Percentiles rank a stretch among this genome's conserved stretches.
phyloP scores from a whole-genome alignment of 2,329 filamentous ascomycete genomes.

The Amauroascus niger region DNA sequence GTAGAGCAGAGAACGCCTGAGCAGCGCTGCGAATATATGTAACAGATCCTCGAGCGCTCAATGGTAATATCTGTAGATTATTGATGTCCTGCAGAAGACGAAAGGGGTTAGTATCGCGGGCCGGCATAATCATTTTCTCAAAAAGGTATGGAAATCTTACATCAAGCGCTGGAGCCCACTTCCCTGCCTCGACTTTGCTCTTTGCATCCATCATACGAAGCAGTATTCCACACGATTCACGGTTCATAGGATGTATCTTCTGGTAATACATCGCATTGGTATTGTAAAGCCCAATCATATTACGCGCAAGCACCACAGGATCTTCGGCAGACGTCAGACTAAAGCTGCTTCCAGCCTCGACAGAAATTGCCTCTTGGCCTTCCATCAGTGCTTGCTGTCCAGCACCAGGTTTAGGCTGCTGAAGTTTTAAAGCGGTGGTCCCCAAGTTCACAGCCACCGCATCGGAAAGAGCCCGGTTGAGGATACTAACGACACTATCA shows the following conservation, averaged over 20 bases:
- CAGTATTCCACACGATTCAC: conserved; percentile 50
- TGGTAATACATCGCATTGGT: conserved; percentile 51
- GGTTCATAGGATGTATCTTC: conserved; percentile 49
- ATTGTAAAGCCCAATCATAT: conserved; percentile 55
- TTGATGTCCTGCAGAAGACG: conserved; percentile 56
- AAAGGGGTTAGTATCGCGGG: conserved; percentile 14
- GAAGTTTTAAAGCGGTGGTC: conserved; percentile 65
- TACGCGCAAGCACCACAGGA: conserved; percentile 52
- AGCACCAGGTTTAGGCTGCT: conserved; percentile 66
- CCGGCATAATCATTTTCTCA: not conserved
- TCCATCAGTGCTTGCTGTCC: conserved; percentile 24
- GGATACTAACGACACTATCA: conserved; percentile 80
- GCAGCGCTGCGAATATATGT: conserved; percentile 69
- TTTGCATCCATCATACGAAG: conserved; percentile 54
- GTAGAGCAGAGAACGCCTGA: conserved; percentile 66
- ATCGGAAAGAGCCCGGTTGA: conserved; percentile 84
- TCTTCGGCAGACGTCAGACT: conserved; percentile 61
- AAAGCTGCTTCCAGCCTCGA: conserved; percentile 36
- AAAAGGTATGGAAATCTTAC: conserved; percentile 40
- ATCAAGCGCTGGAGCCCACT: conserved; percentile 55
- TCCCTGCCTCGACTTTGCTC: conserved; percentile 46
- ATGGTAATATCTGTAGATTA: conserved; percentile 65
- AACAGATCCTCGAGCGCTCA: conserved; percentile 64
- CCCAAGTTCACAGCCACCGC: conserved; percentile 68
- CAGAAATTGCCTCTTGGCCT: conserved; percentile 42